Conservation (phyloP, 2,329 filamentous ascomycete species). For the Diatrype stigma region DNA sequence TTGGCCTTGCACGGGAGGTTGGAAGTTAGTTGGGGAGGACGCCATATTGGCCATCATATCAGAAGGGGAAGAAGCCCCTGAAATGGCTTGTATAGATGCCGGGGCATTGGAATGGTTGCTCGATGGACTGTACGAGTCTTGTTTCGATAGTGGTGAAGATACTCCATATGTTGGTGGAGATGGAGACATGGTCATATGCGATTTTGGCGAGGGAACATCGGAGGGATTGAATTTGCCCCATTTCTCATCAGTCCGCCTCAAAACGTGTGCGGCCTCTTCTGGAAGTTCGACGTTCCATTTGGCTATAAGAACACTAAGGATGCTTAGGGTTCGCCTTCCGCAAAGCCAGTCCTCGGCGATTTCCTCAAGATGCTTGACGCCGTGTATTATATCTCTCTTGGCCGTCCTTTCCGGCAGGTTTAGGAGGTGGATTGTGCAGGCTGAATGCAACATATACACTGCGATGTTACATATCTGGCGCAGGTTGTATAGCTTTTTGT, state of each 20-base stretch:
- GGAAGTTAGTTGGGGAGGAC: conserved; percentile 19
- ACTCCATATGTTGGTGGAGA: conserved; percentile 16
- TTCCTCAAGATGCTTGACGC: conserved; percentile 87
- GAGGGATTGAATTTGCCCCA: conserved; percentile 68
- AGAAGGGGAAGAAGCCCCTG: conserved; percentile 22
- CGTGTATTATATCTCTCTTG: conserved; percentile 82
- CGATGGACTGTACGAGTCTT: conserved; percentile 32
- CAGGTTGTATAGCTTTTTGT: conserved; percentile 86
- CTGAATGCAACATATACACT: conserved; percentile 91
- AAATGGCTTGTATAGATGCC: conserved; percentile 20
- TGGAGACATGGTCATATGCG: conserved; percentile 18
- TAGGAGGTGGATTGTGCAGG: conserved; percentile 89
- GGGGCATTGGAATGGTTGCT: conserved; percentile 27
- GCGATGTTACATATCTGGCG: conserved; percentile 95
- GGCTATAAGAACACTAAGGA: conserved; percentile 77
- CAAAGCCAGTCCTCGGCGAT: conserved; percentile 95
- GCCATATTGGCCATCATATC: conserved; percentile 23
- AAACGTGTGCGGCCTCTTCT: conserved; percentile 71
- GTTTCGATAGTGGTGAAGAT: conserved; percentile 17
- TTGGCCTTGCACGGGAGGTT: conserved; percentile 12
- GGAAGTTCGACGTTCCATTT: conserved; percentile 89
- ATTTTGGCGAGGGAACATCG: conserved; percentile 54
- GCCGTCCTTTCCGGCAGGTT: conserved; percentile 92
- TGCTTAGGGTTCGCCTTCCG: conserved; percentile 77
- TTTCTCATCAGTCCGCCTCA: conserved; percentile 74